Base-by-base conservation (phyloP, 1,284 basidiomycete species). In the Tilletia walkeri region DNA sequence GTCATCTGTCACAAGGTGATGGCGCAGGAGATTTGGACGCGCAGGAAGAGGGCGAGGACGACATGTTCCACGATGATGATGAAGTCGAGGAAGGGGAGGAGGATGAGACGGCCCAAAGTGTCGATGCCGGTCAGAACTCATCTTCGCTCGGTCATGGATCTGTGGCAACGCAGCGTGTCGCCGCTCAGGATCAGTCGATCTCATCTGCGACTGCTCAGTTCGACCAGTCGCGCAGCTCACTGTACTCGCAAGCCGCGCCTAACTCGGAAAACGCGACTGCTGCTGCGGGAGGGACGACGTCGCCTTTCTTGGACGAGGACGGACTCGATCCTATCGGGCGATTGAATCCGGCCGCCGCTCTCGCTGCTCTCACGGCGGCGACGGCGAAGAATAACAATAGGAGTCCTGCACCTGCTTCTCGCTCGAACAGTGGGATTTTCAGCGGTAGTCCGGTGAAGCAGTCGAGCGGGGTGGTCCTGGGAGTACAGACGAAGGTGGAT, bases 71-170 rank as follows among this genome's bases (percentile, higher is more conserved):
- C 45, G 63, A 65, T 5, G 18, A 41, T 6, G 63, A 65, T n/a
- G 59, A 63, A 18, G 59, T 4, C 9, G 30, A 63, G 34, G 59
- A 30, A 12, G 38, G n/a, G 30, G 59, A 63, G 20, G 30, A 63
- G 34, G 59, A 30, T 7, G 38, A 45, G 41, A 47, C 34, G 56
- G 34, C 20, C 56, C 20, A 61, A 2, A 38, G 34, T 38, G 56
- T 16, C 30, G 56, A 38, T 38, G 56, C 56, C 6, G 56, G 24
- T 7, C 56, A 61, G 18, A 61, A 61, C 56, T 34, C 56, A 9
- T 61, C 56, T 20, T 61, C 56, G 24, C 18, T 61, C 34, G 56
- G 56, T 4, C 56, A 61, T 36, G 56, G 56, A n/a, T 34, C 56
- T 7, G 18, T 24, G 6, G 20, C 50, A 53, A 18, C 20, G 6